Evolutionary conservation across 129 eudicot species (phyloP), one percentile per base, ranked within the genome.

Genomic region (Logfia minima): DNA sequence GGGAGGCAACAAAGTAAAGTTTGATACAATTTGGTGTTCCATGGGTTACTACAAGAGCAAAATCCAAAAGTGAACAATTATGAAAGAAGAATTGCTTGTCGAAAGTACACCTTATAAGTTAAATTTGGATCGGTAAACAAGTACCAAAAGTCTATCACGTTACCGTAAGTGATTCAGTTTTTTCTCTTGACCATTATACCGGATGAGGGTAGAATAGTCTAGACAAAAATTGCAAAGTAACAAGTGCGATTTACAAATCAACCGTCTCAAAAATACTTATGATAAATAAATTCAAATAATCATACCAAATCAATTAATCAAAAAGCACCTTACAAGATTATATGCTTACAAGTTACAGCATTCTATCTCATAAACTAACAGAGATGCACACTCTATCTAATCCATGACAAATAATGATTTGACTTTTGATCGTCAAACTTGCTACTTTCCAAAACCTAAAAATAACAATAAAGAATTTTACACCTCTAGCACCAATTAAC

Each of bases 381-480:
- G 10, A 39, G 23, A 23, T 37, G 8, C 32, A 21, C 35, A 0
- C n/a, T n/a, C n/a, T n/a, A 55, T 55, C 56, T 56, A 51, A 32
- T 35, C 51, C 77, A 58, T 18, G 62, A 59, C 16, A 59, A 45
- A 70, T 7, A 29, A 62, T 41, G 31, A 37, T 10, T 63, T 48
- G 70, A 78, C 76, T 5, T 39, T 26, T 7, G 1, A 70, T 4
- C 4, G n/a, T 69, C 76, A 26, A 59, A 63, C 68, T 39, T 76
- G 22, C 65, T 51, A 76, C 23, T 66, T 52, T 34, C 39, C 41
- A 45, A 16, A 70, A 66, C n/a, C 41, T 35, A 35, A 35, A 41
- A 3, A 37, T 58, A 17, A 41, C 29, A 14, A 59, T 8, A 16
- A 56, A 71, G 23, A 72, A 64, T 62, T 22, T 67, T 63, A 79